phyloP scores from a whole-genome alignment of 192 early-diverging fungal species.

The Coemansia sp. region DNA sequence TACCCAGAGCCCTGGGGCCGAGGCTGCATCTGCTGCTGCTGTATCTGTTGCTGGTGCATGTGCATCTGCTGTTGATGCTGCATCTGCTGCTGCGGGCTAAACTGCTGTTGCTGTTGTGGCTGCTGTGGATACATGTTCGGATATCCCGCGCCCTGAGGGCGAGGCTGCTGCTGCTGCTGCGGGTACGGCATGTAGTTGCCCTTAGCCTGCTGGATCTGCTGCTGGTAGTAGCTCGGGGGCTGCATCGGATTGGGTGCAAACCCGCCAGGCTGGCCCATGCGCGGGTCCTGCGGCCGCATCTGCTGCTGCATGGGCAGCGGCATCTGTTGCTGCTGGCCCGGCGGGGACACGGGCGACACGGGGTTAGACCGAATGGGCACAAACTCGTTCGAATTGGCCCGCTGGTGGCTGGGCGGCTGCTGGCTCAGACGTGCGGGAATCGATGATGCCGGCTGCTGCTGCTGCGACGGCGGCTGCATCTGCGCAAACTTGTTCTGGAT shows the following conservation, averaged over 20 bases:
- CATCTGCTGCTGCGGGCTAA: conserved; percentile 13
- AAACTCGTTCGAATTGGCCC: conserved; percentile 47
- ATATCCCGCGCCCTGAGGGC: neutral
- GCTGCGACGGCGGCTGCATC: conserved; percentile 29
- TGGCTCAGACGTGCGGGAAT: conserved; percentile 30
- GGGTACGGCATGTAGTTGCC: conserved; percentile 21
- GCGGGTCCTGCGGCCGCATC: conserved; percentile 11
- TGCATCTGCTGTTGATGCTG: conserved; percentile 1
- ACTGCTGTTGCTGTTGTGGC: conserved; percentile 9
- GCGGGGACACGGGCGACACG: conserved; percentile 17
- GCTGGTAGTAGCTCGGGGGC: conserved; percentile 51
- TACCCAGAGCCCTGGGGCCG: conserved; percentile 1
- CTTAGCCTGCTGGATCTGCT: conserved; percentile 51
- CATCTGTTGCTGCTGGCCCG: conserved; percentile 20
- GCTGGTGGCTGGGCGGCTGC: conserved; percentile 25
- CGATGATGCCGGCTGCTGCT: conserved; percentile 16
- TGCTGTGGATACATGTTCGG: conserved; percentile 7
- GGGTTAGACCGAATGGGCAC: conserved; percentile 41
- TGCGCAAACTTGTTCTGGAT: conserved; percentile 30
- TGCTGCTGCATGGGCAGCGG: too few species aligned
- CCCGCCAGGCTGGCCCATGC: conserved; percentile 27
- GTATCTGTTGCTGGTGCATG: conserved; percentile 10
- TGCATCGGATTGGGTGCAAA: conserved; percentile 44
- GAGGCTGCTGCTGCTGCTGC: conserved; percentile 10
- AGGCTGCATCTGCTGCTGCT: conserved; percentile 5